Conservation (phyloP, 73 alveolate genomes). For the Stentor roeselii region DNA sequence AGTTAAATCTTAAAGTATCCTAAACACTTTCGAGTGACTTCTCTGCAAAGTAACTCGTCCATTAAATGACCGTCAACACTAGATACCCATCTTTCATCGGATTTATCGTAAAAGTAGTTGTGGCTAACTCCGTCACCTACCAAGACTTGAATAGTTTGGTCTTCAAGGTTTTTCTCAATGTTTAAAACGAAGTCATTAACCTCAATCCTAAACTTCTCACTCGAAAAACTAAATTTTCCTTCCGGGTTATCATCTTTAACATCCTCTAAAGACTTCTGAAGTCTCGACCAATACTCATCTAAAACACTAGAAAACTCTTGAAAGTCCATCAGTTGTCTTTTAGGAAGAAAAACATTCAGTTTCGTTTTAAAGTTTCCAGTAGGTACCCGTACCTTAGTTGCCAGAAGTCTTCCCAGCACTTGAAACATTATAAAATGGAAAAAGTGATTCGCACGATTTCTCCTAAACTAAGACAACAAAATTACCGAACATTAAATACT, state of each 20-base stretch:
- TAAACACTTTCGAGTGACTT: neutral
- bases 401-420: neutral
- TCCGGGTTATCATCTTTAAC: neutral
- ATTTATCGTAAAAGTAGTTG: neutral
- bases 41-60: constrained; percentile 13
- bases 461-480: neutral
- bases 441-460: neutral
- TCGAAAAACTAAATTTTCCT: neutral
- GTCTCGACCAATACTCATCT: neutral
- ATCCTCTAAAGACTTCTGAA: neutral
- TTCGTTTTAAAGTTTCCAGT: neutral
- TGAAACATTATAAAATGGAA: neutral
- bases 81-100: neutral
- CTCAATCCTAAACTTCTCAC: neutral
- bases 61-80: neutral
- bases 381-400: constrained; percentile 4
- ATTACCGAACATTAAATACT: neutral
- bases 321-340: neutral
- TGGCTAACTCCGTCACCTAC: neutral
- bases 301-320: neutral
- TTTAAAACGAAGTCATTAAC: neutral
- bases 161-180: neutral
- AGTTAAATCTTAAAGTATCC: constrained; percentile 9
- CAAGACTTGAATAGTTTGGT: constrained; percentile 6
- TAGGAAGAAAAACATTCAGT: neutral